Base-by-base conservation (phyloP, 345 rosid genomes). In the Brassica rapa region DNA sequence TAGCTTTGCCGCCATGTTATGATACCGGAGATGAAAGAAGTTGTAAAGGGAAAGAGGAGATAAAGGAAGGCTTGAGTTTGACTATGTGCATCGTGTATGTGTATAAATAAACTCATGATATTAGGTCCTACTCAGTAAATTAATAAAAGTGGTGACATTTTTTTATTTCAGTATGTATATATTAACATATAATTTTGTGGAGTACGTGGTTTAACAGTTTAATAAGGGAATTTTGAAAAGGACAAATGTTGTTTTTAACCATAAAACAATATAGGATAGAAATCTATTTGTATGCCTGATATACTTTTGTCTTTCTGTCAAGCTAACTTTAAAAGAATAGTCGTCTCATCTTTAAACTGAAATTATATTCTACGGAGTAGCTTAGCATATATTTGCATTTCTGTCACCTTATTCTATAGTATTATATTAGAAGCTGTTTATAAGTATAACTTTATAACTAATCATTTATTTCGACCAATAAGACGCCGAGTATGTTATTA, bases 1-100 rank as follows among this genome's bases (percentile, higher is more conserved):
- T 1, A 93, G 72, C 71, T 86, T 89, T 3, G 86, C 73, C 0
- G 88, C 89, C 97, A 91, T 91, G 5, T 70, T n/a, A 8, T 80
- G 56, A 55, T 74, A n/a, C 10, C 5, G 29, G 33, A 15, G 63
- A 23, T 29, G 9, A 14, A 74, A 62, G 67, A 74, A 61, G 51
- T 46, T 32, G 27, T 29, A 63, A 62, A 53, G 37, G 70, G 69
- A 3, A 68, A 79, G 62, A 61, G 62, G 62, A 61, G 62, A 73
- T 65, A 41, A 65, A 64, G 8, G 37, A 59, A 21, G 43, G 24
- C 69, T 72, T 24, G 64, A 59, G 74, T 68, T 49, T 61, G 70
- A 19, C 21, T 19, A 19, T 19, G 21, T 19, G 21, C 32, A 30
- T 30, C 32, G 32, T 30, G 32, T 29, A 19, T 19, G 32, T 4